Base-by-base conservation (phyloP, 768 basidiomycete species). In the Mycena indigotica region DNA sequence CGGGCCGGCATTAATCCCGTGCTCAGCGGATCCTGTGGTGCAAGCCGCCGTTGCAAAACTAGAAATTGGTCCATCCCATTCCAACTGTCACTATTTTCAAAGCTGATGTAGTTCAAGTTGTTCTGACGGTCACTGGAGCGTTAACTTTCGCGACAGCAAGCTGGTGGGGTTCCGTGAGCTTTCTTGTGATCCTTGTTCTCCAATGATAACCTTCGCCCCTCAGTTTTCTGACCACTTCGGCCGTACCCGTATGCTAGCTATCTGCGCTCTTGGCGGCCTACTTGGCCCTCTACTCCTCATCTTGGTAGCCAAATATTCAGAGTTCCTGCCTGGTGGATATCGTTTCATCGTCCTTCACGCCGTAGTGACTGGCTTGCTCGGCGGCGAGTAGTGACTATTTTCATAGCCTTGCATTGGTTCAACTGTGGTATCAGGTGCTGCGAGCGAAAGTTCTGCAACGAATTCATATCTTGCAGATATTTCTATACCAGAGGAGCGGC, bases 161-260 rank as follows among this genome's bases (percentile, higher is more conserved):
- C 44, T 57, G 46, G 50, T 57, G 52, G 57, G 60, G 60, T 25
- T 56, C 60, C 26, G 53, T 58, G 38, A 28, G 30, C 52, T 25
- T 39, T n/a, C n/a, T n/a, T n/a, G n/a, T n/a, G n/a, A 6, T 35
- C 3, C 16, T 25, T 8, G 15, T 57, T 39, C 13, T 17, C 19
- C 29, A 23, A 44, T 15, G 15, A 23, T 8, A 8, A 17, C 32
- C 10, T 35, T 35, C 17, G 41, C 41, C 8, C 6, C 28, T 24
- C 38, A 92, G 85, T 79, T 88, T 41, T 91, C 90, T 4, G 94
- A 97, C 72, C 80, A 89, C 16, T 72, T 81, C 67, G 94, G 94
- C 12, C 84, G 94, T 40, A 85, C 80, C 0, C 73, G 69, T 24
- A 78, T 91, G 54, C 72, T 96, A 73, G 76, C 83, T 6, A 72